Evolutionary conservation across 306 rosid species (phyloP).

Genomic region (Acacia confusa): DNA sequence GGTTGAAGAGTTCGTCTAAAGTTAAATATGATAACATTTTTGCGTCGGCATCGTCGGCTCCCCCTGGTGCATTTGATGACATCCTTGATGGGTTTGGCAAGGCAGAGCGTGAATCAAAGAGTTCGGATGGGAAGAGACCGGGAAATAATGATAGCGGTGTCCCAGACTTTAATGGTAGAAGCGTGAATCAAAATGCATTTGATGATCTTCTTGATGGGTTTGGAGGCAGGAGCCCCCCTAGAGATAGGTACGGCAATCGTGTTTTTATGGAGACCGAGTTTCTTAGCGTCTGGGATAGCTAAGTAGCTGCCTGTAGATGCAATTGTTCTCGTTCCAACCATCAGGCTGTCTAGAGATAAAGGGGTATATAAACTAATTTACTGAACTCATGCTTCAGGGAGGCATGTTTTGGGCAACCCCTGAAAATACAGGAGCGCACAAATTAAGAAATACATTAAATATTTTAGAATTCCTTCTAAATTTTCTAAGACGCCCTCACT

Average conservation of each 20-base stretch:
- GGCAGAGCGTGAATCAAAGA: conserved; percentile 53
- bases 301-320: not conserved
- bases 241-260: conserved; percentile 56
- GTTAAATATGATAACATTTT: conserved; percentile 64
- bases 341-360: not conserved
- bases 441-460: not conserved
- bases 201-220: conserved; percentile 45
- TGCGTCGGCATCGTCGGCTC: conserved; percentile 44
- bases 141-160: conserved; percentile 52
- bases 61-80: conserved; percentile 70
- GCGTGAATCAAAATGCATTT: not conserved
- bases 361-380: too few relatives aligned
- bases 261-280: conserved; percentile 1
- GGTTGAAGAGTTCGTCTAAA: conserved; percentile 65
- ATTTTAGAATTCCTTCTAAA: not conserved
- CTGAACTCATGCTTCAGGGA: too few relatives aligned
- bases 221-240: conserved; percentile 51
- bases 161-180: conserved; percentile 60
- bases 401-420: too few relatives aligned
- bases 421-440: not conserved
- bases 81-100: conserved; percentile 83
- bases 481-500: not conserved
- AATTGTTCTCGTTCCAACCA: not conserved
- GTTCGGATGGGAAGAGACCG: conserved; percentile 41
- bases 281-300: conserved; percentile 31